phyloP scores from a whole-genome alignment of 495 filamentous ascomycete species.

The Annulohypoxylon maeteangense region DNA sequence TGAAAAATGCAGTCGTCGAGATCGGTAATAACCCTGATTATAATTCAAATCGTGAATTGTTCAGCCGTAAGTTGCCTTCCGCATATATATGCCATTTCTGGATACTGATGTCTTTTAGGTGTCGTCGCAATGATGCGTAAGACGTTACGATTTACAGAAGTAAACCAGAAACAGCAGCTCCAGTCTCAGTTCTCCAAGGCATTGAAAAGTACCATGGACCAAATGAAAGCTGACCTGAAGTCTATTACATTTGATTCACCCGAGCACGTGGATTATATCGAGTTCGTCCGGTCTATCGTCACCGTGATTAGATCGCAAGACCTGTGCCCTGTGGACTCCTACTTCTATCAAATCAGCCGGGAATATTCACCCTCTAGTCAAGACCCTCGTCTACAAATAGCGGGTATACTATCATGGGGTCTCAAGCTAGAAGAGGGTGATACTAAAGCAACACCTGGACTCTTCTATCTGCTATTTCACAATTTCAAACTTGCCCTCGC shows the following conservation, averaged over 20 bases:
- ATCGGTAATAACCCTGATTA: constrained; percentile 50
- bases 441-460: constrained; percentile 52
- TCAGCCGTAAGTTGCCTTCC: constrained; percentile 43
- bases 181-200: constrained; percentile 50
- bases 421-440: constrained; percentile 57
- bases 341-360: constrained; percentile 58
- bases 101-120: constrained; percentile 30
- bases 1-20: constrained; percentile 47
- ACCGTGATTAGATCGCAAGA: constrained; percentile 60
- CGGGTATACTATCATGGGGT: constrained; percentile 61
- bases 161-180: constrained; percentile 35
- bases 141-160: constrained; percentile 44
- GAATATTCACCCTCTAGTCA: constrained; percentile 61
- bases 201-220: constrained; percentile 57
- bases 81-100: neutral
- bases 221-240: constrained; percentile 58
- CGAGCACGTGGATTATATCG: constrained; percentile 55
- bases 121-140: constrained; percentile 57
- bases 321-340: constrained; percentile 56
- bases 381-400: constrained; percentile 61
- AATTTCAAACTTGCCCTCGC: constrained; percentile 62
- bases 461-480: constrained; percentile 63
- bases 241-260: constrained; percentile 40
- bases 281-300: constrained; percentile 57
- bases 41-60: constrained; percentile 52